A percentile compares a stretch with the other conserved stretches of the same genome.
Evolutionary conservation across 495 filamentous ascomycete species (phyloP).

Genomic region (Talaromyces proteolyticus): DNA sequence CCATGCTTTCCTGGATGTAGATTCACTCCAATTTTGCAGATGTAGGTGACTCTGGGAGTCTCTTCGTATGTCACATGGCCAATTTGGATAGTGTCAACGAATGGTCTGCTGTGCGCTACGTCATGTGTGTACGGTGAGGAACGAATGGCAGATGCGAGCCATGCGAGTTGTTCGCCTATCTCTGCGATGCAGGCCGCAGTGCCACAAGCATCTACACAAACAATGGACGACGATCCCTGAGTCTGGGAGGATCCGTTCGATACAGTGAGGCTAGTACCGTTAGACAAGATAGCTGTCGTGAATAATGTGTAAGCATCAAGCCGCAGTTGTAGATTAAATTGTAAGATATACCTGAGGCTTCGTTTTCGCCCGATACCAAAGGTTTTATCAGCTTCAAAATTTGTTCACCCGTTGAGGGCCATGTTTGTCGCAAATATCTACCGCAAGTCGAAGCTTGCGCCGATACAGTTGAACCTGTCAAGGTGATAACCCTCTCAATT

Average conservation of each 20-base stretch:
- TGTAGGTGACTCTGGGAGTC: neutral
- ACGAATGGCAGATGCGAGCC: constrained; percentile 14
- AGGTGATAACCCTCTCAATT: constrained; percentile 18
- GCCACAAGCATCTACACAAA: constrained; percentile 4
- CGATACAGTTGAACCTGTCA: constrained; percentile 17
- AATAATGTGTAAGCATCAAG: neutral
- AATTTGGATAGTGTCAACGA: neutral
- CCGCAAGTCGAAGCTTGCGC: constrained; percentile 22
- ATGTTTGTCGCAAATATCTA: constrained; percentile 23
- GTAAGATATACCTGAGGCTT: constrained; percentile 11
- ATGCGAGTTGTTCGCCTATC: constrained; percentile 15
- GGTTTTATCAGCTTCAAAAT: constrained; percentile 13
- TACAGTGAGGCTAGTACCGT: neutral
- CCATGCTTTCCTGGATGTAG: neutral
- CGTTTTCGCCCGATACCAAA: neutral
- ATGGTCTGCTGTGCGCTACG: constrained; percentile 3
- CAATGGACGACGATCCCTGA: neutral
- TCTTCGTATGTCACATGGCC: neutral
- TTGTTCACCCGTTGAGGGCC: constrained; percentile 20
- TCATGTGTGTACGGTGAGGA: constrained; percentile 7
- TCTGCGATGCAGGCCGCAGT: constrained; percentile 9
- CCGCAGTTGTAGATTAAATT: neutral
- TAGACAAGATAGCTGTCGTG: neutral
- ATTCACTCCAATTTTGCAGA: neutral
- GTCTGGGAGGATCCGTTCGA: neutral